Evolutionary conservation across 306 rosid genomes (phyloP).

Genomic region (Delonix regia): DNA sequence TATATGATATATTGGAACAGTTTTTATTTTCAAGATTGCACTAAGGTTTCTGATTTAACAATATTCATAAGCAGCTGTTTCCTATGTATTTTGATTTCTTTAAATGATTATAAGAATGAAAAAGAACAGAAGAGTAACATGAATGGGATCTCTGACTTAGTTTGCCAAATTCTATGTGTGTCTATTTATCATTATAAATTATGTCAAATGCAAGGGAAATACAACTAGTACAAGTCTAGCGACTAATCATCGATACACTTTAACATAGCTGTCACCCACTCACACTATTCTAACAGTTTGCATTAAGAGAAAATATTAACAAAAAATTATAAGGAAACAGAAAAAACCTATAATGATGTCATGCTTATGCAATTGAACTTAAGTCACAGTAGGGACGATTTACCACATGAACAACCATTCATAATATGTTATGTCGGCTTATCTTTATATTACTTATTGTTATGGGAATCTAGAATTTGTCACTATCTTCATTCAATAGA

Average conservation of each 20-base stretch:
- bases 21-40: neutral
- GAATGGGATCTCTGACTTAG: neutral
- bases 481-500: conserved; percentile 24
- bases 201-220: neutral
- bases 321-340: neutral
- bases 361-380: conserved; percentile 2
- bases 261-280: neutral
- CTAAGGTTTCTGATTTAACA: conserved; percentile 14
- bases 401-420: neutral
- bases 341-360: neutral
- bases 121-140: neutral
- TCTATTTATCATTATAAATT: neutral
- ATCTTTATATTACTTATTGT: neutral
- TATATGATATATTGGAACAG: neutral
- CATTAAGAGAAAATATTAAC: neutral
- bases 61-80: neutral
- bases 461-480: conserved; percentile 7
- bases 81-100: conserved; percentile 1
- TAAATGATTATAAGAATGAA: neutral
- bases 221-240: neutral
- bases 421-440: neutral
- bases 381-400: neutral
- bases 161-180: neutral
- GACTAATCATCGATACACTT: neutral
- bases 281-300: neutral